These are phyloP conservation scores for Solanum megistacrolobum DNA, from an alignment of 257 asterid species.

Conservation along the genomic window DNA sequence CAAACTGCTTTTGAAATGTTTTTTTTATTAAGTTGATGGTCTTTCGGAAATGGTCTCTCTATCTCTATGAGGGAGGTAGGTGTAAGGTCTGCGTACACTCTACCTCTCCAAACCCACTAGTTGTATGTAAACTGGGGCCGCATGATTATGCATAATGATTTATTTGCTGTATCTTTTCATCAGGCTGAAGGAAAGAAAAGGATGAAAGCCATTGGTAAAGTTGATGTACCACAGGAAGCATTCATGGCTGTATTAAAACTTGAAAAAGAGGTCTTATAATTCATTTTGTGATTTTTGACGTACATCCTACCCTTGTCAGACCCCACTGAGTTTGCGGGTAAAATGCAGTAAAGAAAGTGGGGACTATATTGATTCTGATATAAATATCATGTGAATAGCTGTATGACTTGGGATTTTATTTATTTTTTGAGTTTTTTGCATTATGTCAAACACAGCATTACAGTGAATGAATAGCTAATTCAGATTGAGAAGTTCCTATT, in stretches of 20 bases:
- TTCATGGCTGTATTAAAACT: conserved; percentile 98
- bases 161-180: not conserved
- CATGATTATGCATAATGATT: not conserved
- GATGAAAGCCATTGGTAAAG: conserved; percentile 92
- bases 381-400: not conserved
- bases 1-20: not conserved
- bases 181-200: conserved; percentile 99
- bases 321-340: not conserved
- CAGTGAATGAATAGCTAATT: not conserved
- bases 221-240: conserved; percentile 98
- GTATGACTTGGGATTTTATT: not conserved
- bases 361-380: not conserved
- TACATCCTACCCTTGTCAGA: not conserved
- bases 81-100: not conserved
- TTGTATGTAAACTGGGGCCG: not conserved
- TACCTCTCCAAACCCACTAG: not conserved
- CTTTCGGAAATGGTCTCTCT: not conserved
- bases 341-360: not conserved
- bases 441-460: not conserved
- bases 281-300: not conserved
- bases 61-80: not conserved
- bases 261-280: conserved; percentile 83
- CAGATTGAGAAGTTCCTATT: not conserved
- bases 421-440: not conserved
- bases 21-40: not conserved